phyloP scores from a whole-genome alignment of 495 filamentous ascomycete species.

The Amphirosellinia nigrospora region DNA sequence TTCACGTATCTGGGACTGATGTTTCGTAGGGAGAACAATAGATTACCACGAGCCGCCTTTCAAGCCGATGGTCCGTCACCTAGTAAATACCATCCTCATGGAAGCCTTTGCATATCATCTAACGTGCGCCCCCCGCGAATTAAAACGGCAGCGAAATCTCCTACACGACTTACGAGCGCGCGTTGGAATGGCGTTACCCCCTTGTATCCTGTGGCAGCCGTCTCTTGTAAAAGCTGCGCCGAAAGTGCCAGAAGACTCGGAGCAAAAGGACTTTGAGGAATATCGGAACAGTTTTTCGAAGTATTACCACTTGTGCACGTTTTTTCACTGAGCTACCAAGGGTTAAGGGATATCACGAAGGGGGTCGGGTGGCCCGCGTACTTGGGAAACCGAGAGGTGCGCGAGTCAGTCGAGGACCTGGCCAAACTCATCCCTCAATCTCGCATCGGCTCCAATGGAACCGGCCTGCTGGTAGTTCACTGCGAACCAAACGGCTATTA shows the following conservation, averaged over 20 bases:
- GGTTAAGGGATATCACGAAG: neutral
- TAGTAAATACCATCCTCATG: neutral
- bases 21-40: neutral
- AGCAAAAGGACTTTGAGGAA: too few relatives aligned
- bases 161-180: neutral
- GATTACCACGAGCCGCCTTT: neutral
- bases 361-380: too few relatives aligned
- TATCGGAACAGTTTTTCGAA: neutral
- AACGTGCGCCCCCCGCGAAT: neutral
- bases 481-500: slow-evolving; percentile 6
- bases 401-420: neutral
- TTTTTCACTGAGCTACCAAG: neutral
- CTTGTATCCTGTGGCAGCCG: neutral
- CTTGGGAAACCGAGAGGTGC: neutral
- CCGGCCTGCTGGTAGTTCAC: neutral
- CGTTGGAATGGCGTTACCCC: neutral
- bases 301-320: neutral
- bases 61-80: neutral
- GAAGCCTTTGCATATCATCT: neutral
- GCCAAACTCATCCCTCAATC: too few relatives aligned
- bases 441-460: neutral
- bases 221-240: neutral
- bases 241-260: neutral
- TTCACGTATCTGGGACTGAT: neutral
- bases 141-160: neutral